phyloP scores from a whole-genome alignment of 2,329 filamentous ascomycete species.

The Torrubiella hemipterigena region DNA sequence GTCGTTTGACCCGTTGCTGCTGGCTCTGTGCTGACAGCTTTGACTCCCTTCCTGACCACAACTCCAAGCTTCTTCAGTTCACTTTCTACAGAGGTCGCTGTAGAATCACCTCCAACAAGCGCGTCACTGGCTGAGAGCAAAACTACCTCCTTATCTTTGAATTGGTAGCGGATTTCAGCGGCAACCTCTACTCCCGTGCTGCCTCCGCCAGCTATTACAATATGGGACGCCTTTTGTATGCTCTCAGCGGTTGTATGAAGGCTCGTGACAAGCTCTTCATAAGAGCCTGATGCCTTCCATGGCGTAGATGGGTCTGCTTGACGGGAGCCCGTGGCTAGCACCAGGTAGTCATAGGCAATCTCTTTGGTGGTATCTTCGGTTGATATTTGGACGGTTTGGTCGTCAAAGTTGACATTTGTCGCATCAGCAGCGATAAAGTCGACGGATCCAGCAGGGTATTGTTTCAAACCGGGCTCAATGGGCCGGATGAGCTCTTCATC shows the following conservation, averaged over 20 bases:
- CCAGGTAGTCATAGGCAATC: constrained; percentile 42
- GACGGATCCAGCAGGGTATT: constrained; percentile 35
- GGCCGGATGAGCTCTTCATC: constrained; percentile 38
- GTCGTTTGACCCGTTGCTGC: constrained; percentile 32
- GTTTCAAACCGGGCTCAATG: constrained; percentile 34
- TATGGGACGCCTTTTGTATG: constrained; percentile 33
- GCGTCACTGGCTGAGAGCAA: constrained; percentile 29
- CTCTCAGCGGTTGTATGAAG: constrained; percentile 28
- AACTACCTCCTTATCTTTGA: constrained; percentile 34
- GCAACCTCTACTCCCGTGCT: constrained; percentile 43
- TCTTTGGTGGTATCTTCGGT: constrained; percentile 14
- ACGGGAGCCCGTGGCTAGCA: constrained; percentile 43
- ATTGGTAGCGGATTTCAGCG: constrained; percentile 41
- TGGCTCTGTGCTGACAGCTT: constrained; percentile 22
- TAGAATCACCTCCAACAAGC: constrained; percentile 31
- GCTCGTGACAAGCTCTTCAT: constrained; percentile 28
- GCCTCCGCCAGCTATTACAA: constrained; percentile 45
- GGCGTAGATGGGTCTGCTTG: constrained; percentile 26
- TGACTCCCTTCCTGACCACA: constrained; percentile 27
- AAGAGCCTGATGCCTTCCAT: constrained; percentile 38
- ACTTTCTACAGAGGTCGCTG: constrained; percentile 26
- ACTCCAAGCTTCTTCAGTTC: constrained; percentile 44
- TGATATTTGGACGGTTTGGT: constrained; percentile 29
- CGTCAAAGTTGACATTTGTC: constrained; percentile 23
- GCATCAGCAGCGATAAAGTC: constrained; percentile 41